Percentiles rank a stretch among this genome's conserved stretches.
Evolutionary conservation across 164 flowering plant species (phyloP).

Genomic region (Vitis cinerea): DNA sequence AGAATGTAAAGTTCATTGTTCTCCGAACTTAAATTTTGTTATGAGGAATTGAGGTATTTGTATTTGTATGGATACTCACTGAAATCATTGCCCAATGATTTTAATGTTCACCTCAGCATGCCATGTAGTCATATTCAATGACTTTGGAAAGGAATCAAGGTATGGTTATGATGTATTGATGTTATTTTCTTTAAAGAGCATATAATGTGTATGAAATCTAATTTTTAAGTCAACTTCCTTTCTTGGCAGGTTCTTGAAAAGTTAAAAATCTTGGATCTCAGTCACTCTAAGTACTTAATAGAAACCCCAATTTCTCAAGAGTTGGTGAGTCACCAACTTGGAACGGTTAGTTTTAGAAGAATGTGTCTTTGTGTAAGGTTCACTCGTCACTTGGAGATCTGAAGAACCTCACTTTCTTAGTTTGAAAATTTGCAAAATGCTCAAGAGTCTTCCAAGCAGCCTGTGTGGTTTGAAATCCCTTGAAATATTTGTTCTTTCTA

Average conservation of each 20-base stretch:
- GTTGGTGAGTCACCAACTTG: background rate
- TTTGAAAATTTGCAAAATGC: slow-evolving; percentile 7
- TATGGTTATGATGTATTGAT: background rate
- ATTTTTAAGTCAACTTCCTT: background rate
- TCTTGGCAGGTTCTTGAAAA: background rate
- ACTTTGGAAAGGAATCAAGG: slow-evolving; percentile 7
- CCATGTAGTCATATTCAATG: slow-evolving; percentile 7
- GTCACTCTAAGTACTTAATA: background rate
- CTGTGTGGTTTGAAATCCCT: background rate
- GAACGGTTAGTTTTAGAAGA: slow-evolving; percentile 8
- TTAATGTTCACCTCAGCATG: slow-evolving; percentile 11
- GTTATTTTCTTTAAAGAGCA: background rate
- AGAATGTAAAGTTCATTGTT: background rate
- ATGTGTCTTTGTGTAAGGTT: slow-evolving; percentile 14
- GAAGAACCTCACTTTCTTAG: background rate
- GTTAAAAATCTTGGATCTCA: slow-evolving; percentile 10
- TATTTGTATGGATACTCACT: background rate
- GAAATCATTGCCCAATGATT: slow-evolving; percentile 2
- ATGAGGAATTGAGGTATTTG: slow-evolving; percentile 1
- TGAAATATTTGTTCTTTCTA: background rate
- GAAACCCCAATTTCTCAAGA: slow-evolving; percentile 4
- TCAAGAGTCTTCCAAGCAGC: slow-evolving; percentile 7
- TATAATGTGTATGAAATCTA: no score
- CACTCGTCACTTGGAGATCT: slow-evolving; percentile 13
- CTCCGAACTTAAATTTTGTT: background rate